Evolutionary conservation across 495 filamentous ascomycete species (phyloP), one percentile per base, ranked within the genome.

Genomic region (Talaromyces proteolyticus): DNA sequence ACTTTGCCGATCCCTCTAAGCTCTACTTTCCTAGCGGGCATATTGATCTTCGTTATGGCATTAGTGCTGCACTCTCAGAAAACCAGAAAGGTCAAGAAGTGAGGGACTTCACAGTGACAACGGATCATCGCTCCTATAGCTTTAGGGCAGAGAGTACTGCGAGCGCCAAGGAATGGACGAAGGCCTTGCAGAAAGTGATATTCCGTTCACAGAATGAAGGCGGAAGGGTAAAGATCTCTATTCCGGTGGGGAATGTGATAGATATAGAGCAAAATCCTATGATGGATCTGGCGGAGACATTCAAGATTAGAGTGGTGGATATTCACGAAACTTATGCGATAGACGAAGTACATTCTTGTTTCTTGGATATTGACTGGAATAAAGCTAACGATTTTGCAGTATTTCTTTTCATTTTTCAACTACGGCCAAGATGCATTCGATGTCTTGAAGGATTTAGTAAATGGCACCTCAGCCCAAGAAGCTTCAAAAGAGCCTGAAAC

Each of bases 161-260:
- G 25, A 95, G 87, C 65, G 93, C 93, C 5, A 96, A 91, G 61
- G 94, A 97, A 74, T 98, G 93, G 93, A 92, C 97, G 37, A 94
- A 93, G 64, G 79, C 88, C 36, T 72, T 98, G 19, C 93, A 96
- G 55, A 87, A 92, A 48, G 90, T 96, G 50, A 96, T 98, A 39
- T 97, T 97, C 58, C 79, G 91, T 44, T 91, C 91, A 0, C 90
- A 92, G 65, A 98, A 98, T 58, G 94, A 96, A 44, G 91, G 93
- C 6, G 91, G 96, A 57, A 95, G 91, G 59, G 88, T 98, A 61
- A 98, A 98, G 69, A 91, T 98, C 17, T 92, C 86, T 2, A 74
- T 97, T 16, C 91, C 92, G 6, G 85, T 94, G 17, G 80, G 85
- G 41, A 95, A 92, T 57, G 77, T 97, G 14, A 86, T 97, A 49